These are phyloP conservation scores for Fusarium vanettenii DNA, from an alignment of 2,329 filamentous ascomycete genomes.

Conservation along the genomic window DNA sequence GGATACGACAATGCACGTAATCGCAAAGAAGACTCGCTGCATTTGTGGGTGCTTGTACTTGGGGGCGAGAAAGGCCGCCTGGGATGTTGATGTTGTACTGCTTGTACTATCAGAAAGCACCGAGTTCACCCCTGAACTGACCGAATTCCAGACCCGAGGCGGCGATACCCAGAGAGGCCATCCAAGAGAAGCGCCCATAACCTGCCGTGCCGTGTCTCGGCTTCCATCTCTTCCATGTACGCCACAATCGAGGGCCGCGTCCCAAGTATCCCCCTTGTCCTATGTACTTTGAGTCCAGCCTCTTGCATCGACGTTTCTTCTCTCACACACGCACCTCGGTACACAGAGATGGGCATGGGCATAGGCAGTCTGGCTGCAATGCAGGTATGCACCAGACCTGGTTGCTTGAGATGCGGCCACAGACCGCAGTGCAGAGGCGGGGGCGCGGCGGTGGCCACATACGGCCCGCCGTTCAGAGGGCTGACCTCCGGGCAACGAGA, in stretches of 20 bases:
- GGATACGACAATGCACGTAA: slow-evolving; percentile 22
- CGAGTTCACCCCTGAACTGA: not conserved
- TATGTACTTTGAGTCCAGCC: not conserved
- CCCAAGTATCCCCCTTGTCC: slow-evolving; percentile 3
- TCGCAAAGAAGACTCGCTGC: slow-evolving; percentile 1
- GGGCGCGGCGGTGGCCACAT: slow-evolving; percentile 25
- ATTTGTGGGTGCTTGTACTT: not conserved
- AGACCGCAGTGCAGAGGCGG: slow-evolving; percentile 10
- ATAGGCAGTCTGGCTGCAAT: slow-evolving; percentile 14
- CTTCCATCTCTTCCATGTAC: slow-evolving; percentile 11
- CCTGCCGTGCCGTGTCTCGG: slow-evolving; percentile 26
- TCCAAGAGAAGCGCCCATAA: not conserved
- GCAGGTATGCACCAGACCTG: slow-evolving; percentile 35
- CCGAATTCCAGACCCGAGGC: not conserved
- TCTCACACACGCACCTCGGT: not conserved
- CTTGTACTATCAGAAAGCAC: not conserved
- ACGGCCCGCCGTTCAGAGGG: slow-evolving; percentile 15
- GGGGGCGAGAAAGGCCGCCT: not conserved
- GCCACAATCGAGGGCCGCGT: slow-evolving; percentile 20
- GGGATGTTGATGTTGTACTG: not conserved
- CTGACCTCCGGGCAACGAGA: slow-evolving; percentile 18
- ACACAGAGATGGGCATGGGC: slow-evolving; percentile 7
- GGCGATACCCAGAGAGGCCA: not conserved
- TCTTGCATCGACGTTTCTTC: slow-evolving; percentile 9
- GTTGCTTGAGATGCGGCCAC: slow-evolving; percentile 41